Conservation (phyloP, 768 basidiomycete species). For the Lactarius vividus region DNA sequence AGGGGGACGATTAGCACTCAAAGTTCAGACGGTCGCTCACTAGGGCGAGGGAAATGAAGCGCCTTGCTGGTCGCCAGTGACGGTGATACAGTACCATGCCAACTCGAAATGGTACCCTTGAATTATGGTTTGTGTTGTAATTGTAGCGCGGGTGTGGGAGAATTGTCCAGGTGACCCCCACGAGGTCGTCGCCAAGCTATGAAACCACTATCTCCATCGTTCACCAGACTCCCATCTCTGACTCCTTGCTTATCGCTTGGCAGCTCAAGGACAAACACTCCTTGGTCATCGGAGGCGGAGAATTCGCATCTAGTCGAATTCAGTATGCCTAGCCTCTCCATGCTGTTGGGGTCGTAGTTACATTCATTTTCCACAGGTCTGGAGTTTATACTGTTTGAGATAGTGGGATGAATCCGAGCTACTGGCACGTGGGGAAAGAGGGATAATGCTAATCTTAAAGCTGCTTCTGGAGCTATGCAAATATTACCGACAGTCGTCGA, state of each 20-base stretch:
- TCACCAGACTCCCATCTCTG: slow-evolving; percentile 27
- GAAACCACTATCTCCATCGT: background rate
- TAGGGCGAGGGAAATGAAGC: background rate
- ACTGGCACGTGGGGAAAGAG: too few relatives aligned
- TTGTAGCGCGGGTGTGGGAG: background rate
- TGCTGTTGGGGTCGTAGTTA: slow-evolving; percentile 71
- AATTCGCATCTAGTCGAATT: slow-evolving; percentile 85
- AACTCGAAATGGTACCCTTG: background rate
- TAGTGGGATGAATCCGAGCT: too few relatives aligned
- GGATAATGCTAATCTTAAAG: too few relatives aligned
- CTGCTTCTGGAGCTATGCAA: too few relatives aligned
- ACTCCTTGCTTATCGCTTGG: slow-evolving; percentile 89
- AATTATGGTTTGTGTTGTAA: background rate
- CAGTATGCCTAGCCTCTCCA: slow-evolving; percentile 61
- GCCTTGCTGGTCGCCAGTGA: too few relatives aligned
- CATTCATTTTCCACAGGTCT: slow-evolving; percentile 54
- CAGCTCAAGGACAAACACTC: slow-evolving; percentile 82
- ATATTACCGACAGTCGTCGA: too few relatives aligned
- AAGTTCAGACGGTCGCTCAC: background rate
- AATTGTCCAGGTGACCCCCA: too few relatives aligned
- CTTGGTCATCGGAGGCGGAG: slow-evolving; percentile 91
- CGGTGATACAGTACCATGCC: background rate
- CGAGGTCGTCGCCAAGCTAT: background rate
- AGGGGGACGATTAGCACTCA: background rate
- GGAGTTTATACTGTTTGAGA: too few relatives aligned